Percentiles rank a stretch among this genome's conserved stretches.
Conservation (phyloP, 768 basidiomycete species). For the Auriculariales sp. region DNA sequence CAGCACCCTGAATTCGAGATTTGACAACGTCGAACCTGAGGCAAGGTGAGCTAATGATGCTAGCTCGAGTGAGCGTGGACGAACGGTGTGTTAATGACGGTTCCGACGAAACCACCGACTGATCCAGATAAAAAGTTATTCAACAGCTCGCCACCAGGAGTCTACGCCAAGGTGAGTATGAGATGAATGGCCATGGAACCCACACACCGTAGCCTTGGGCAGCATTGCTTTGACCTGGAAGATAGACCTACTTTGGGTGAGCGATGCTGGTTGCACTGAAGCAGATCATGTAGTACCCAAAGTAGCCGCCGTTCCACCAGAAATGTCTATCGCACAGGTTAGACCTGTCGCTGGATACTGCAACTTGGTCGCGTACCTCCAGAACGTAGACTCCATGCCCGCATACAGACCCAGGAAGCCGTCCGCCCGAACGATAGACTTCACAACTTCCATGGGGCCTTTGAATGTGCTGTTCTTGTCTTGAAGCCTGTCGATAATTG, state of each 20-base stretch:
- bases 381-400: slow-evolving; percentile 96
- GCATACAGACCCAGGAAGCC: slow-evolving; percentile 78
- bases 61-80: slow-evolving; percentile 10
- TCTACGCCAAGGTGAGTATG: slow-evolving; percentile 21
- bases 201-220: slow-evolving; percentile 69
- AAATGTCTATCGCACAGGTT: slow-evolving; percentile 37
- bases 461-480: slow-evolving; percentile 84
- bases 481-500: slow-evolving; percentile 44
- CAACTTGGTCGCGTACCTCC: slow-evolving; percentile 45
- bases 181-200: too few species aligned
- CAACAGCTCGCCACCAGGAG: slow-evolving; percentile 49
- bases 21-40: slow-evolving; percentile 44
- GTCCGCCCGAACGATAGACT: slow-evolving; percentile 58
- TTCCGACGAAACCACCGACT: slow-evolving; percentile 83
- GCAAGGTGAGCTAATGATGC: background rate
- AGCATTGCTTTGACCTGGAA: slow-evolving; percentile 67
- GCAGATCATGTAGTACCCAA: slow-evolving; percentile 31
- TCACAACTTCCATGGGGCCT: slow-evolving; percentile 86
- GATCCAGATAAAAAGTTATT: slow-evolving; percentile 91
- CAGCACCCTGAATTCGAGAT: slow-evolving; percentile 78
- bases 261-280: background rate
- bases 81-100: slow-evolving; percentile 83
- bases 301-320: slow-evolving; percentile 94
- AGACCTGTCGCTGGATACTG: background rate
- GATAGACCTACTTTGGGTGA: slow-evolving; percentile 32